Base-by-base conservation (phyloP, 2,329 filamentous ascomycete species). In the Cordyceps fumosorosea region DNA sequence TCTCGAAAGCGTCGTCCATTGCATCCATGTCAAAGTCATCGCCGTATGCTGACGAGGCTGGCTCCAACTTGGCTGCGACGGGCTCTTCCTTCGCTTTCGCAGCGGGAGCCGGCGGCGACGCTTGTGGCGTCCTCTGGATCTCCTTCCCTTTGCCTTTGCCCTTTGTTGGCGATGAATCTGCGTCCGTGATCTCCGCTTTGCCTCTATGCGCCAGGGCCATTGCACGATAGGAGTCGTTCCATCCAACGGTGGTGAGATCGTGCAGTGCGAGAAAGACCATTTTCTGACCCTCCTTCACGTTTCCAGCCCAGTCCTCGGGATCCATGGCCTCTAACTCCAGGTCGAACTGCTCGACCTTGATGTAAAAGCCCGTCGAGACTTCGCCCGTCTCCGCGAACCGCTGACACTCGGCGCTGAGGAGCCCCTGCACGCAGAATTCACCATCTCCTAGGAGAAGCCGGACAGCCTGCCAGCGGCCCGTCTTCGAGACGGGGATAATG, bases 361-460 rank as follows among this genome's bases (percentile, higher is more conserved):
- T 75, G 66, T 82, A 83, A 48, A 76, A 77, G 1, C 82, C 82
- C 12, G 79, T 72, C 4, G 70, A 71, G 42, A 84, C 66, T n/a
- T 78, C 74, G 2, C 75, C 77, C 1, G 68, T 69, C 47, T 81
- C 76, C 10, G 83, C 73, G n/a, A 81, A 76, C 4, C 75, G 73
- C 56, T 84, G 81, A 70, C 81, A 74, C 53, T 76, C 75, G 1
- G 75, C 71, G 7, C 71, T 69, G 48, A 84, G 68, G 8, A 85
- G 69, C 0, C 80, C 81, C 68, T 85, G 82, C n/a, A 85, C 75
- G 65, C 80, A 84, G 3, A 83, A 69, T 66, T 79, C 74, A 1
- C 82, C 81, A 65, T 85, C 82, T 44, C 81, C 79, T 0, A 85
- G 75, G 0, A 84, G 60, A 12, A 85, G 65, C 2, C 81, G 75